phyloP scores from a whole-genome alignment of 2,329 filamentous ascomycete genomes.

The Alternaria atra region DNA sequence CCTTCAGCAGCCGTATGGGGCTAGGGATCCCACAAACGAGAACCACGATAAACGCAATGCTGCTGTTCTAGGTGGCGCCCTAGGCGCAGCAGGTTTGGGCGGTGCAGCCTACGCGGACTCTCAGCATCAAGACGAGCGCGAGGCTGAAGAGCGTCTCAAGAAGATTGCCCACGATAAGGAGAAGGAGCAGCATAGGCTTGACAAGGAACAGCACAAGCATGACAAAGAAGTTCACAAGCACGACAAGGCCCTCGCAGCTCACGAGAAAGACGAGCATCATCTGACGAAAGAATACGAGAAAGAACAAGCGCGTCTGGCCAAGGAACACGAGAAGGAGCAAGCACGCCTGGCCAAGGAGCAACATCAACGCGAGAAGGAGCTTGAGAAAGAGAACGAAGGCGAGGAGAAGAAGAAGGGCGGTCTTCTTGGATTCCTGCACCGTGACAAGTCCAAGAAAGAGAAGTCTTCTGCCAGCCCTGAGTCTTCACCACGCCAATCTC shows the following conservation, averaged over 20 bases:
- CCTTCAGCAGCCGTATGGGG: conserved; percentile 32
- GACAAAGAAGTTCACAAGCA: conserved; percentile 29
- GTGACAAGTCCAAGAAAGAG: conserved; percentile 53
- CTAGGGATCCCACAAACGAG: conserved; percentile 22
- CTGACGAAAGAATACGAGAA: conserved; percentile 17
- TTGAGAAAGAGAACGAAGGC: conserved; percentile 31
- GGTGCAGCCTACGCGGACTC: conserved; percentile 42
- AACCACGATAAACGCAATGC: conserved; percentile 40
- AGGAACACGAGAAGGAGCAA: conserved; percentile 31
- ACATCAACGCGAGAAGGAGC: conserved; percentile 25
- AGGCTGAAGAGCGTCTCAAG: conserved; percentile 37
- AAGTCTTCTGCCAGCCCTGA: conserved; percentile 23
- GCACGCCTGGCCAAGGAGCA: conserved; percentile 28
- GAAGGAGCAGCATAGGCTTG: conserved; percentile 28
- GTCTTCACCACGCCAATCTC: conserved; percentile 28
- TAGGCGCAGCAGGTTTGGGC: conserved; percentile 32
- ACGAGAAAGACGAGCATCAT: conserved; percentile 31
- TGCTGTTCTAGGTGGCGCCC: conserved; percentile 33
- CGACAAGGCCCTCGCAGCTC: conserved; percentile 22
- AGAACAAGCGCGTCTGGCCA: conserved; percentile 23
- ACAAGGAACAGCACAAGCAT: conserved; percentile 31
- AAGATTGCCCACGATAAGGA: conserved; percentile 25
- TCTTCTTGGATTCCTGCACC: conserved; percentile 53
- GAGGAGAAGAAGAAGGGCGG: conserved; percentile 51
- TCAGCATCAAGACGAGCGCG: conserved; percentile 43